Conservation (phyloP, 2,329 filamentous ascomycete genomes). For the Talaromyces sp. region DNA sequence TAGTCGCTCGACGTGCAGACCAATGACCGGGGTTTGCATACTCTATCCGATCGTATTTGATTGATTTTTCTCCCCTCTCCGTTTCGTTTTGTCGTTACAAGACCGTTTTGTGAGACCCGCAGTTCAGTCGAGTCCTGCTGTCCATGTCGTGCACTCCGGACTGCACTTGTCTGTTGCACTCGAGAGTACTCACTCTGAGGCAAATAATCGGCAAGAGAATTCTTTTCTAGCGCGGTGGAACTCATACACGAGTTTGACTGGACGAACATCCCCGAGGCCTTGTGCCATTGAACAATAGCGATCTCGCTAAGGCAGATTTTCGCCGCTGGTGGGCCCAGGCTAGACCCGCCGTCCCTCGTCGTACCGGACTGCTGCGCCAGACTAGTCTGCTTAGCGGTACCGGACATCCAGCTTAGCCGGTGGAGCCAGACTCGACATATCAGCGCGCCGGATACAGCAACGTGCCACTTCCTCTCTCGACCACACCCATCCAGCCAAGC, state of each 20-base stretch:
- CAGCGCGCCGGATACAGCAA: constrained; percentile 15
- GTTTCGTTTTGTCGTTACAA: neutral
- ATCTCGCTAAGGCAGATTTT: neutral
- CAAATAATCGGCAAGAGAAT: neutral
- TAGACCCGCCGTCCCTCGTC: neutral
- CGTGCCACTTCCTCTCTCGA: constrained; percentile 8
- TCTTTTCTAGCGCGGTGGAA: neutral
- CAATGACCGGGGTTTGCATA: too few relatives aligned
- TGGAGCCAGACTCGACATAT: constrained; percentile 10
- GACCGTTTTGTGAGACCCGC: neutral
- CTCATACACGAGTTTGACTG: neutral
- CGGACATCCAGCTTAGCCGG: neutral
- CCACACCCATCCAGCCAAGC: neutral
- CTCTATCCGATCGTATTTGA: neutral
- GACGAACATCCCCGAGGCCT: too few relatives aligned
- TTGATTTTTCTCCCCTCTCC: neutral
- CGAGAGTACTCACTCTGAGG: neutral
- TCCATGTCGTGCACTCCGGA: neutral
- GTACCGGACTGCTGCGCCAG: neutral
- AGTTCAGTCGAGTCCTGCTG: neutral
- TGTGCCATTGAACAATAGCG: too few relatives aligned
- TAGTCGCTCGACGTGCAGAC: neutral
- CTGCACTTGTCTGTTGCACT: neutral
- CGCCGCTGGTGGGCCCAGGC: neutral
- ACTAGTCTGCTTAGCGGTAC: neutral